Evolutionary conservation across 257 asterid species (phyloP).

Genomic region (Gynochthodes officinalis): DNA sequence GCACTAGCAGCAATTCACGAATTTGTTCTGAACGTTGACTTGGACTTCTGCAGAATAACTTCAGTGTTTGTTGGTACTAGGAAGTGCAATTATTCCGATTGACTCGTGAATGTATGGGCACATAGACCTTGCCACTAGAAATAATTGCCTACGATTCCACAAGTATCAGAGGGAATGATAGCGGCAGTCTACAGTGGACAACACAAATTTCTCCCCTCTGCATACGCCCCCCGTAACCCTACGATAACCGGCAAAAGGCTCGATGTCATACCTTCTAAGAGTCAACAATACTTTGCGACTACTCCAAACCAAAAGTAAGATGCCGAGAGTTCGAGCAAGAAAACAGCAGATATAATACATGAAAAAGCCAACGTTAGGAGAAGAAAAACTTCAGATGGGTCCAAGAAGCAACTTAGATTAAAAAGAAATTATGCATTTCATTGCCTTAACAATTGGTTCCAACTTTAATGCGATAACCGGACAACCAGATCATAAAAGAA

Average conservation of each 20-base stretch:
- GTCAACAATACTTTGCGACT: not conserved
- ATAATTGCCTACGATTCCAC: not conserved
- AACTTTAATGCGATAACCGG: not conserved
- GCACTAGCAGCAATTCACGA: not conserved
- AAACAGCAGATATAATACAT: not conserved
- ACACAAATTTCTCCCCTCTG: too few relatives aligned
- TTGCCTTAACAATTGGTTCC: conserved; percentile 1
- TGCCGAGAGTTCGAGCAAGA: not conserved
- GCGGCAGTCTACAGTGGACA: not conserved
- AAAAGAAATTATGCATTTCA: not conserved
- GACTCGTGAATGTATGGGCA: conserved; percentile 2
- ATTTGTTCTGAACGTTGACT: not conserved
- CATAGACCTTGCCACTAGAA: not conserved
- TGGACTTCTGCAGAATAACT: not conserved
- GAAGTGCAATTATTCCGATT: not conserved
- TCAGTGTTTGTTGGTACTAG: not conserved
- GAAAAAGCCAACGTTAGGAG: not conserved
- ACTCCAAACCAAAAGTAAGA: not conserved
- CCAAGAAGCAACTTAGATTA: not conserved
- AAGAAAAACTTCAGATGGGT: not conserved
- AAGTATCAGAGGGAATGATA: too few relatives aligned
- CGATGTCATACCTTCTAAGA: not conserved
- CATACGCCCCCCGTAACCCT: not conserved
- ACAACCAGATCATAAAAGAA: too few relatives aligned
- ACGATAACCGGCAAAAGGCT: not conserved